A percentile compares a stretch with the other conserved stretches of the same genome.
Conservation (phyloP, 768 basidiomycete genomes). For the Lactifluus subvellereus region DNA sequence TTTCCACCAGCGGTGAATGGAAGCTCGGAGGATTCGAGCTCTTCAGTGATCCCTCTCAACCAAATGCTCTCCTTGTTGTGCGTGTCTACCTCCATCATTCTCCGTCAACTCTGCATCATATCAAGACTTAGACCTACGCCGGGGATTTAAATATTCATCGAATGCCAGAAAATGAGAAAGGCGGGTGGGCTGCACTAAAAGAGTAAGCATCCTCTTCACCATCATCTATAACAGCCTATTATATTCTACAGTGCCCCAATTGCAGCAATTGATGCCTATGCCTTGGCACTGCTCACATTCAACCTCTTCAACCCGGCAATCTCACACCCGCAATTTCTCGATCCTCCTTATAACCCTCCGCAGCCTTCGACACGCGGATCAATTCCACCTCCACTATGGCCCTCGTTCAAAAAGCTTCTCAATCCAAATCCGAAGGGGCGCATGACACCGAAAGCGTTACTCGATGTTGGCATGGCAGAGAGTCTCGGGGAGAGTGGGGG, state of each 20-base stretch:
- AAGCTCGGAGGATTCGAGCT: slow-evolving; percentile 93
- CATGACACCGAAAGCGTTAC: slow-evolving; percentile 66
- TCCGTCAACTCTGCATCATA: slow-evolving; percentile 19
- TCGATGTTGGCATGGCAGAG: slow-evolving; percentile 74
- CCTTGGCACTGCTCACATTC: slow-evolving; percentile 81
- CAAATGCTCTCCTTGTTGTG: slow-evolving; percentile 75
- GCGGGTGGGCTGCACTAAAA: slow-evolving; percentile 78
- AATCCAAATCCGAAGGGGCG: slow-evolving; percentile 84
- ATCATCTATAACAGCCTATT: slow-evolving; percentile 29
- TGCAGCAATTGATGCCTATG: slow-evolving; percentile 77
- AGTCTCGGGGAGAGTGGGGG: slow-evolving; percentile 52
- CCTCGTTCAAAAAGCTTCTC: slow-evolving; percentile 78
- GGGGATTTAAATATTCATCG: slow-evolving; percentile 55
- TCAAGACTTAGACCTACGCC: slow-evolving; percentile 53
- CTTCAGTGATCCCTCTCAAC: slow-evolving; percentile 77
- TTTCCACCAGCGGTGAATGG: slow-evolving; percentile 95
- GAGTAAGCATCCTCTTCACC: slow-evolving; percentile 46
- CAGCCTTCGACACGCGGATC: slow-evolving; percentile 67
- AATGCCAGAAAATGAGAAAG: slow-evolving; percentile 83
- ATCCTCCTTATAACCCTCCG: slow-evolving; percentile 74
- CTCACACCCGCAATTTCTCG: slow-evolving; percentile 63
- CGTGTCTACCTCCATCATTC: slow-evolving; percentile 32
- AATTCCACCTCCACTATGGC: slow-evolving; percentile 72
- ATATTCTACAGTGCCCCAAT: slow-evolving; percentile 43
- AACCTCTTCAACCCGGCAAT: slow-evolving; percentile 75